Base-by-base conservation (phyloP, 1,284 basidiomycete genomes). In the Singerocomus rubriflavus region DNA sequence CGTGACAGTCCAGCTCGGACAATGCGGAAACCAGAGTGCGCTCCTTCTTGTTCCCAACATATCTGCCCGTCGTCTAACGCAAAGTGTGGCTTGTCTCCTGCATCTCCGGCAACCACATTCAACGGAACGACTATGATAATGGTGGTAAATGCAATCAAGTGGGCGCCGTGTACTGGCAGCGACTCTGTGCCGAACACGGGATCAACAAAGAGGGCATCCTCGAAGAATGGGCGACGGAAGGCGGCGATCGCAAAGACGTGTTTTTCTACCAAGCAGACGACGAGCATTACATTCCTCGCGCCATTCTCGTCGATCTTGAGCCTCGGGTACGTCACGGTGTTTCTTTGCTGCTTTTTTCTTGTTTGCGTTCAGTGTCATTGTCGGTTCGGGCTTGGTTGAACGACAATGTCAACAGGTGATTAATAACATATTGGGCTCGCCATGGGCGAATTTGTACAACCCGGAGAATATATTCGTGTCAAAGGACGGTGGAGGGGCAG, bases 191-290 rank as follows among this genome's bases (percentile, higher is more conserved):
- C 16, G 94, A 98, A 72, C 94, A 98, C 66, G 95, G 95, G 25
- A 98, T 98, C 73, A 93, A 83, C 66, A 88, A 88, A 49, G 89
- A 93, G 60, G 94, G 95, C 37, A 92, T 93, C 53, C 81, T 96
- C 36, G 93, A 97, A 69, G 93, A 97, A 57, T 95, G 91, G 90
- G 93, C 93, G 3, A 91, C 88, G 4, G 93, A 95, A 62, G 91
- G 90, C 29, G 90, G 91, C 5, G 97, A 99, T 71, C 79, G 97
- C 60, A 99, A 99, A 66, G 97, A 99, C 71, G 96, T 98, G 37
- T 99, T 99, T 74, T 99, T 99, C 74, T 99, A 99, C 70, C 97
- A 99, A 70, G 97, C 97, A 11, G 97, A 99, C 69, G 97, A 99
- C 67, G 97, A 99, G 68, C 96, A 98, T 66, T 99, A 99, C 70